A percentile compares a stretch with the other conserved stretches of the same genome.
Conservation (phyloP, 177 flowering plant genomes). For the Vitis hybrid region DNA sequence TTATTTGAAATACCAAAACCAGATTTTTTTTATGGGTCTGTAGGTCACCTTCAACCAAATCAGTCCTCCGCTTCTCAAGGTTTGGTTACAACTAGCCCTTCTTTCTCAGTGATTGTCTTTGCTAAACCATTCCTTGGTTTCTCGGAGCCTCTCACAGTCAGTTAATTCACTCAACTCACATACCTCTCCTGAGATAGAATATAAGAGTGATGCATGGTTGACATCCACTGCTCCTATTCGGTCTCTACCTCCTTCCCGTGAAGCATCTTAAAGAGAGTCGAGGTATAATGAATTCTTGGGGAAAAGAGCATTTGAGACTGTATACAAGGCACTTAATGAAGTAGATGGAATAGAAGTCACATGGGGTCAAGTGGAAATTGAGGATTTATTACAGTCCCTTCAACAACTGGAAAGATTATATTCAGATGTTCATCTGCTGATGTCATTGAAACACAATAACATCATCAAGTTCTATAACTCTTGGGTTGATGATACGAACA, state of each 20-base stretch:
- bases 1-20: conserved; percentile 17
- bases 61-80: conserved; percentile 62
- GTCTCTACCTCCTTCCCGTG: conserved; percentile 28
- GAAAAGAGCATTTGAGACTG: conserved; percentile 86
- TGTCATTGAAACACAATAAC: no score
- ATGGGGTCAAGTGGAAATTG: conserved; percentile 64
- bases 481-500: no score
- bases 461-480: no score
- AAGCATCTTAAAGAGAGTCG: conserved; percentile 7
- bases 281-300: conserved; percentile 59
- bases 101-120: conserved; percentile 55
- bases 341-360: conserved; percentile 87
- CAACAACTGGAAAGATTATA: no score
- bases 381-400: no score
- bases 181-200: conserved; percentile 29
- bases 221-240: conserved; percentile 32
- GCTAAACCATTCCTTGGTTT: conserved; percentile 3
- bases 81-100: conserved; percentile 72
- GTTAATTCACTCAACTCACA: conserved; percentile 31
- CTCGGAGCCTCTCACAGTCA: conserved; percentile 36
- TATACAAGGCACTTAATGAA: conserved; percentile 85
- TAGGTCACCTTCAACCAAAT: conserved; percentile 39
- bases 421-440: no score
- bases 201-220: conserved; percentile 28
- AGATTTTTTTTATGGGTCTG: conserved; percentile 45